Evolutionary conservation across 73 alveolate genomes (phyloP), one percentile per base, ranked within the genome.

Genomic region (Breviolum minutum): DNA sequence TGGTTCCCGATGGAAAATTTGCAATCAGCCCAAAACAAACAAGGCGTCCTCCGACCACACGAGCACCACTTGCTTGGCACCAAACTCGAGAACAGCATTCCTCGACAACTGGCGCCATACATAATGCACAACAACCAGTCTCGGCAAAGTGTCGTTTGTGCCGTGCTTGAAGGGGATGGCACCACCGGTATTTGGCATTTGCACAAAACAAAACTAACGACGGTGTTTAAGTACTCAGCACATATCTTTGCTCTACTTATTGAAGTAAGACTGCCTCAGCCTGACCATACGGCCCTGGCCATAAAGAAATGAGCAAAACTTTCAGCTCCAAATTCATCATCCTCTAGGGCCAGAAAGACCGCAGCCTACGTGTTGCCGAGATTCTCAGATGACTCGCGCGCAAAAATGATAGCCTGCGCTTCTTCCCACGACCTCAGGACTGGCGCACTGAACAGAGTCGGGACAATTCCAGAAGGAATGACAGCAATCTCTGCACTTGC

Each of bases 51-150:
- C 99, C n/a, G 83, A 74, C 99, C 99, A 94, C 30, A 94, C 99
- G 24, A 94, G 73, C 22, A 94, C 94, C 87, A 80, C 99, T 71
- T 94, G 99, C 94, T 94, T 80, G 81, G 99, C 99, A 27, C 99
- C 99, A 73, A 94, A 94, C 99, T 94, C 99, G 30, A 94, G 64
- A 12, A 80, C 92, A 14, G 99, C 99, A n/a, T 68, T 86, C 94
- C 94, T 86, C 32, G 89, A 24, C n/a, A 32, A 14, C 16, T 19
- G 54, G 5, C 5, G 83, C 83, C 83, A 32, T 14, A 19, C 16
- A 24, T 22, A 22, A 24, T 13, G 29, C 82, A 20, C 40, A 73
- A 32, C 17, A 68, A 22, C 77, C 77, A 68, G 24, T 22, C 77
- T 22, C 17, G 3, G 77, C 77, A 22, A 14, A 68, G 24, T 14